Evolutionary conservation across 805 yeast species (phyloP), one percentile per base, ranked within the genome.

Genomic region (Metschnikowia bowlesiae): DNA sequence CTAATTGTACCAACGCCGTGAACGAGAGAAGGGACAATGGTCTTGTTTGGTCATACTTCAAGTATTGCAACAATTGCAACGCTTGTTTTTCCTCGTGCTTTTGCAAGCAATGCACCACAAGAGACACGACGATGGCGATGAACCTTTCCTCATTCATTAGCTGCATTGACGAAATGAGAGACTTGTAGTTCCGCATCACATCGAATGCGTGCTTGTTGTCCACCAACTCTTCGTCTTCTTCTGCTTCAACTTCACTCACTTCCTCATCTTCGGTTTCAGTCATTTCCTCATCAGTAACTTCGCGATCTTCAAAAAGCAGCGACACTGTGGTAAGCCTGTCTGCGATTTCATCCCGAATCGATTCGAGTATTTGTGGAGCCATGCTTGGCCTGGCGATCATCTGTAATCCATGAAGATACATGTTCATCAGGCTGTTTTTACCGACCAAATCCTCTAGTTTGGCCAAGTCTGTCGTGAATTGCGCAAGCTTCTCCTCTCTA

Each of bases 101-200:
- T 34, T 54, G 46, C 46, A 53, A 51, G 52, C 62, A 67, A 49
- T 58, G 62, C 4, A 58, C 42, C 6, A 66, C 56, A 34, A 69
- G 55, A 8, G 69, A 60, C n/a, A 65, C 50, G 1, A 62, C 54
- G 42, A 71, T 56, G 0, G 68, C 62, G n/a, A 68, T 61, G 41
- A 63, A 67, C 48, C 70, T 68, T 42, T 71, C 75, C 39, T 66
- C 68, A 14, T 54, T 58, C 16, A 72, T 57, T 37, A 73, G 57
- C 51, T 67, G 66, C 44, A 72, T 58, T 5, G 73, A 62, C 14
- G 58, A 44, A 5, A 71, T 62, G 26, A 70, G 57, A 7, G 65
- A 53, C 49, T 58, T 62, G 43, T 62, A 58, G 8, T 51, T 31
- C 13, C n/a, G 39, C 16, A 55, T 40, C n/a, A 36, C 47, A 9